phyloP scores from a whole-genome alignment of 2,329 filamentous ascomycete genomes.

The Venturia aucupariae region DNA sequence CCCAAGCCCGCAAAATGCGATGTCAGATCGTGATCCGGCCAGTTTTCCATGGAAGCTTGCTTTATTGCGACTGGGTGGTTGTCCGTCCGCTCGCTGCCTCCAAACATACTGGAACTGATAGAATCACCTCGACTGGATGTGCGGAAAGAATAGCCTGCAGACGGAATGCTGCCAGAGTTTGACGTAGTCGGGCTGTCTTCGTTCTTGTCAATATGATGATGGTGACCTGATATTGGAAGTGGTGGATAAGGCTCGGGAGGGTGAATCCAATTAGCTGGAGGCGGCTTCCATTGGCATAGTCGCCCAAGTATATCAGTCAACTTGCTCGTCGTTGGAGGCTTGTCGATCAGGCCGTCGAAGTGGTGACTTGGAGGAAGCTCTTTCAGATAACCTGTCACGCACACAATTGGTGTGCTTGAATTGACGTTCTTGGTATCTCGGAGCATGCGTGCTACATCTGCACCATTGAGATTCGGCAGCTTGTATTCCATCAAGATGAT shows the following conservation, averaged over 20 bases:
- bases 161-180: constrained; percentile 64
- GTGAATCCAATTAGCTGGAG: constrained; percentile 48
- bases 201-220: constrained; percentile 45
- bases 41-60: constrained; percentile 65
- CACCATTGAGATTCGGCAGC: constrained; percentile 86
- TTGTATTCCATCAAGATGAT: constrained; percentile 98
- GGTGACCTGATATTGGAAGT: constrained; percentile 31
- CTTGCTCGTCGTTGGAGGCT: constrained; percentile 89
- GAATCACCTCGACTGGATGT: constrained; percentile 81
- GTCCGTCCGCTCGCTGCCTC: constrained; percentile 69
- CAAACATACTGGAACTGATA: constrained; percentile 78
- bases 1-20: constrained; percentile 56
- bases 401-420: constrained; percentile 87
- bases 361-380: constrained; percentile 91
- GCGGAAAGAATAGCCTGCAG: constrained; percentile 57
- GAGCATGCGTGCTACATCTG: constrained; percentile 95
- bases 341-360: constrained; percentile 92
- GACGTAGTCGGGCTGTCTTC: constrained; percentile 74
- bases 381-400: constrained; percentile 95
- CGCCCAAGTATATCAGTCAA: constrained; percentile 78
- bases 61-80: constrained; percentile 69
- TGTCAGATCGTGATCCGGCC: constrained; percentile 52
- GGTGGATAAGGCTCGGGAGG: constrained; percentile 26
- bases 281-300: constrained; percentile 88
- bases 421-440: constrained; percentile 94